Evolutionary conservation across 1,284 basidiomycete species (phyloP), one percentile per base, ranked within the genome.

Genomic region (Malassezia furfur): DNA sequence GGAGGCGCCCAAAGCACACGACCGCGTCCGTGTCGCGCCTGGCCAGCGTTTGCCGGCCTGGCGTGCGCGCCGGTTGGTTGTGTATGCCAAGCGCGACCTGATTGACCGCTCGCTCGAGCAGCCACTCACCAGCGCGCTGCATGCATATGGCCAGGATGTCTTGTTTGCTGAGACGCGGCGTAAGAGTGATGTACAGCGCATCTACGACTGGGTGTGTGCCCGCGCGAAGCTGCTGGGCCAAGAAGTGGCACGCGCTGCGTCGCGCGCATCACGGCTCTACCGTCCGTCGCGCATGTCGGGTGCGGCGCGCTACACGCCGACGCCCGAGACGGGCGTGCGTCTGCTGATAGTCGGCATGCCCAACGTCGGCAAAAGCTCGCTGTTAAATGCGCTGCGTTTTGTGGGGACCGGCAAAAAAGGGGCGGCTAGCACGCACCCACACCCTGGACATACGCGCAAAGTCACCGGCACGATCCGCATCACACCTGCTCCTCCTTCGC

Each of bases 341-440:
- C 40, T 73, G 37, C 56, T 74, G 41, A 65, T 73, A 6, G 45
- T 74, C 12, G 93, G 93, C 22, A 98, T 98, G 93, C 93, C 93
- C 5, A 98, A 98, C 73, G 91, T 96, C 39, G 94, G 94, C 46
- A 99, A 98, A 78, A 94, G 90, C 28, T 91, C 88, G 3, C 77
- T 98, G 48, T 78, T 98, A 14, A 98, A 98, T 72, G 84, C 87
- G 0, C 79, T 98, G n/a, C 82, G 94, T 39, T 84, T 85, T 66
- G 85, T 85, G 59, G 93, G 91, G 4, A 86, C 93, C 31, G 80
- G 82, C 59, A 89, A 88, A 71, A 86, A 64, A 19, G 96, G 96
- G 77, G 91, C 90, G 1, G 82, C 96, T 52, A 83, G 83, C 54
- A 94, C 90, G 0, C 91, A 88, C 14, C 84, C 88, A 1, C 83